Base-by-base conservation (phyloP, 768 basidiomycete genomes). In the Suillus plorans region DNA sequence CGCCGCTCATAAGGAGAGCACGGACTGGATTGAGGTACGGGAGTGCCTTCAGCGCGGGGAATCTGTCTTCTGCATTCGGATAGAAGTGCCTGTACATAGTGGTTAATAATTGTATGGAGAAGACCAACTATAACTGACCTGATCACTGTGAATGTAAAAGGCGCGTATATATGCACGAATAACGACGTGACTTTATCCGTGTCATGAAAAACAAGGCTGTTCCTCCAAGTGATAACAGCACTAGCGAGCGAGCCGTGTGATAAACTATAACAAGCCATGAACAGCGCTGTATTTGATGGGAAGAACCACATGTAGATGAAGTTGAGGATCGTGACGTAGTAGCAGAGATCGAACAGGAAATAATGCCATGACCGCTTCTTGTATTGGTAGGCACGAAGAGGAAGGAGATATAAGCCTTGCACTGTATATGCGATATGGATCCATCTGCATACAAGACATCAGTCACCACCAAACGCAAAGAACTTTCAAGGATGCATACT, bases 171-270 rank as follows among this genome's bases (percentile, higher is more conserved):
- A 73, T 99, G 97, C 39, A 99, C 86, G 79, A 96, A 99, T 31
- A 99, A 80, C 12, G 92, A 94, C 20, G 93, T 98, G 72, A 98
- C 92, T 77, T 99, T 99, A 76, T 99, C 97, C 63, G 88, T 84
- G 71, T 97, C 95, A 72, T 99, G 97, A 80, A 99, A 99, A 3
- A 99, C 97, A 28, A 99, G 87, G 68, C 94, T 96, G 72, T 99
- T 99, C 66, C 97, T 85, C 97, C 97, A 99, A 12, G 97, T 98
- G 69, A 98, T 93, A 58, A 99, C 95, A 0, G 97, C 96, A 60
- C 92, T 94, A 0, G 94, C 96, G 39, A 97, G 84, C 0, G 92
- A 86, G 0, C 95, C 97, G 73, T 97, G 90, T 0, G 94, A 92
- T 31, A 99, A 84, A 68, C 93, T 92, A 72, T 97, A 99, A 72